A percentile compares a stretch with the other conserved stretches of the same genome.
phyloP scores from a whole-genome alignment of 176 grass and related monocot genomes.

The Rhynchospora tenuis region DNA sequence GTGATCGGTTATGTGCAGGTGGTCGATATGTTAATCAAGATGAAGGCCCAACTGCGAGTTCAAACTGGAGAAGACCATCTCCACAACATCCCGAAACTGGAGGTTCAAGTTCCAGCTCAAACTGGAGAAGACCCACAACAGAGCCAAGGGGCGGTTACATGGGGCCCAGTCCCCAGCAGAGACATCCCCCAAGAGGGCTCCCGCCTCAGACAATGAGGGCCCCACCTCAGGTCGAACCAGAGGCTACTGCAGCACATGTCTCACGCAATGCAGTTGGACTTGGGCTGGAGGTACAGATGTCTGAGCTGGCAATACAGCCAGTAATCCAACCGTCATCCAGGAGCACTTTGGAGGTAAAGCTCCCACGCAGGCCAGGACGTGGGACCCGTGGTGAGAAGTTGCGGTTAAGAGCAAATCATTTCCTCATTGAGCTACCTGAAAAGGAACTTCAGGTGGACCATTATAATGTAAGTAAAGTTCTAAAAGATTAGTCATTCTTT shows the following conservation, averaged over 20 bases:
- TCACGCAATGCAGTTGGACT: not conserved
- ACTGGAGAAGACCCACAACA: not conserved
- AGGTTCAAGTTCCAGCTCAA: not conserved
- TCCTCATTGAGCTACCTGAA: constrained; percentile 46
- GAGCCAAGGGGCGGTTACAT: not conserved
- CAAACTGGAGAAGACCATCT: not conserved
- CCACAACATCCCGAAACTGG: not conserved
- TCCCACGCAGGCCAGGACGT: constrained; percentile 35
- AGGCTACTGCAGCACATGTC: not conserved
- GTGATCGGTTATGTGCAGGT: not conserved
- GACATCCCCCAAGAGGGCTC: not conserved
- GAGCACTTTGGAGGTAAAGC: not conserved
- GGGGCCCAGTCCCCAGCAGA: not conserved
- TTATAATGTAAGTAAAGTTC: constrained; percentile 36
- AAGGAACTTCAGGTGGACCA: constrained; percentile 35
- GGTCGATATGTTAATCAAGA: not conserved
- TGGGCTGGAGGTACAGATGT: not conserved
- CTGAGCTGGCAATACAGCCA: constrained; percentile 5
- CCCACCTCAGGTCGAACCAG: not conserved
- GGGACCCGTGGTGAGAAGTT: not conserved
- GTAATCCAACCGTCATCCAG: not conserved
- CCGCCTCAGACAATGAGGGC: not conserved
- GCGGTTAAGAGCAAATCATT: constrained; percentile 50
- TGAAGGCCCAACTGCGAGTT: not conserved
- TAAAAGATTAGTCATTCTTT: not conserved